Evolutionary conservation across 345 rosid genomes (phyloP).

Genomic region (Carallia brachiata): DNA sequence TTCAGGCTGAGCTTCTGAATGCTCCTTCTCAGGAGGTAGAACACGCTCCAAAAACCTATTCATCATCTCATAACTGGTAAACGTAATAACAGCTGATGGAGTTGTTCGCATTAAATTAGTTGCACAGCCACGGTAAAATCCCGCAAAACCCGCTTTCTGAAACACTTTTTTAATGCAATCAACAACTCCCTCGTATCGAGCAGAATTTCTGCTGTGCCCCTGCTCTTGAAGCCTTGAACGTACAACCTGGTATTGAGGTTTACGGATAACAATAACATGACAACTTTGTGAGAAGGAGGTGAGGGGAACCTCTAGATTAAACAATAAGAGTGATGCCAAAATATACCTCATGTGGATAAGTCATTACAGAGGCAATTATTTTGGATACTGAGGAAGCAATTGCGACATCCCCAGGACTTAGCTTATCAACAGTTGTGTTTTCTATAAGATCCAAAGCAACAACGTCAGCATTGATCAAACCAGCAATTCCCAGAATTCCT

Average conservation of each 20-base stretch:
- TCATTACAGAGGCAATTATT: conserved; percentile 72
- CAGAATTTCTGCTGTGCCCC: conserved; percentile 52
- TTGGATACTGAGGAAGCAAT: conserved; percentile 80
- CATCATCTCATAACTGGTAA: conserved; percentile 81
- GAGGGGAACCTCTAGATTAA: not conserved
- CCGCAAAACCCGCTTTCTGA: conserved; percentile 63
- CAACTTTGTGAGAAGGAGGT: not conserved
- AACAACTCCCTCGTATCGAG: conserved; percentile 54
- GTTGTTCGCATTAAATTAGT: conserved; percentile 78
- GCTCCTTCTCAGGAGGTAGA: conserved; percentile 34
- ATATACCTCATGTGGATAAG: conserved; percentile 90
- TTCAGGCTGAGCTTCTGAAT: conserved; percentile 27
- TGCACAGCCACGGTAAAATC: conserved; percentile 83
- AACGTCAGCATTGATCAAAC: conserved; percentile 25
- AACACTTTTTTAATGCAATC: conserved; percentile 75
- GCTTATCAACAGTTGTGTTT: conserved; percentile 52
- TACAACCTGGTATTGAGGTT: conserved; percentile 46
- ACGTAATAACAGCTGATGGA: conserved; percentile 77
- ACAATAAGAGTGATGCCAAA: not conserved
- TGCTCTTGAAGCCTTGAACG: conserved; percentile 97
- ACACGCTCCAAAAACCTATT: conserved; percentile 37
- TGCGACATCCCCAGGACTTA: conserved; percentile 60
- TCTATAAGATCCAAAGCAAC: conserved; percentile 43
- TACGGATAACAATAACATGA: not conserved
- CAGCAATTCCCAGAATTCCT: not conserved